Base-by-base conservation (phyloP, 176 grass and related monocot species). In the Avena sativa region DNA sequence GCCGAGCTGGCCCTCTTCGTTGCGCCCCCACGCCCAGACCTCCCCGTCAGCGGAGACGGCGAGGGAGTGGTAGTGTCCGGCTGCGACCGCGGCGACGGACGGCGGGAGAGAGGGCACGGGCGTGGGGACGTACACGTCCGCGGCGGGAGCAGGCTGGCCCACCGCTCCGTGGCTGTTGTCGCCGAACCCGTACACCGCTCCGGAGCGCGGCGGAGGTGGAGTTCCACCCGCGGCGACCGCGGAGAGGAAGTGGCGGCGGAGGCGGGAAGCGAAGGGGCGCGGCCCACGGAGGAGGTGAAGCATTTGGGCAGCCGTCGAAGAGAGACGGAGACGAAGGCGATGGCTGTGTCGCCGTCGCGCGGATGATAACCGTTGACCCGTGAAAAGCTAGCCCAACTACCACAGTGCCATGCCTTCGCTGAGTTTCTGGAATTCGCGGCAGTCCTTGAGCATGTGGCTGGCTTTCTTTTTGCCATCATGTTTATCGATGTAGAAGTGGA, bases 1-100 rank as follows among this genome's bases (percentile, higher is more conserved):
- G 34, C 96, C 93, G 32, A 98, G 89, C 81, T 98, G 92, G 38
- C 86, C 89, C 82, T 98, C 93, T 8, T 93, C 84, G 82, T 98
- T 98, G 67, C 96, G 93, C 47, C 93, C 96, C 93, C 96, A 98
- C 1, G 96, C 90, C 91, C 93, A 98, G 60, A 98, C 86, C 49
- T 98, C 90, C 17, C 92, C 96, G 11, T 53, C 57, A 6, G 69
- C 8, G 23, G 96, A 92, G 5, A 92, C 57, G 4, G 93, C 93
- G 53, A 98, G 93, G 48, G 96, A 98, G 91, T 98, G 95, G 85
- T 92, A 98, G 87, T 98, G 93, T 0, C 95, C 95, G 1, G 89
- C 86, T 2, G 89, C 80, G 12, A 93, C 77, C 70, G 83, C 55
- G 55, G 58, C 49, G 56, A 93, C 38, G 60, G 85, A 84, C 71